Percentiles rank a stretch among this genome's conserved stretches.
phyloP scores from a whole-genome alignment of 2,329 filamentous ascomycete species.

The Zelopaecilomyces penicillatus region DNA sequence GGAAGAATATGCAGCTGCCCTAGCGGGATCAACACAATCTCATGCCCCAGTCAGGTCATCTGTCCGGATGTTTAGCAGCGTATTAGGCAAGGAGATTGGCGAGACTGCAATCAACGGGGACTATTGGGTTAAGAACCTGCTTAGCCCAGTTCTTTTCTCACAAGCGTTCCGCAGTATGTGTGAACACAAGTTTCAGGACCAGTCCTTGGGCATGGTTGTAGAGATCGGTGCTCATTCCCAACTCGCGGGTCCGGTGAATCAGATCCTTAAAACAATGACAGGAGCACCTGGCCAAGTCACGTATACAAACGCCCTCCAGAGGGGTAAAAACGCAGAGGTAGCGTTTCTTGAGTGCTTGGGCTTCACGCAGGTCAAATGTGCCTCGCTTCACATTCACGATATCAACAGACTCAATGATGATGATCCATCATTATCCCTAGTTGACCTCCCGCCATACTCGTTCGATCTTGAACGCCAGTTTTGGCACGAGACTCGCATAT shows the following conservation, averaged over 20 bases:
- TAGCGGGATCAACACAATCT: conserved; percentile 1
- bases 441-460: background rate
- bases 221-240: background rate
- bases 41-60: background rate
- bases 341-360: background rate
- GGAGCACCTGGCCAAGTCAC: background rate
- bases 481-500: conserved; percentile 16
- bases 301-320: background rate
- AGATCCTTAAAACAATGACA: background rate
- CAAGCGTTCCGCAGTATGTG: background rate
- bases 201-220: background rate
- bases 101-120: background rate
- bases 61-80: background rate
- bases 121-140: conserved; percentile 1
- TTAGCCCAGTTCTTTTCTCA: background rate
- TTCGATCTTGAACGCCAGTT: conserved; percentile 4
- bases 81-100: background rate
- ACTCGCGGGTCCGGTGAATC: background rate
- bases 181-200: background rate
- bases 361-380: background rate
- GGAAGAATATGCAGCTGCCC: conserved; percentile 2
- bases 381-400: conserved; percentile 13
- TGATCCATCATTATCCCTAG: too few relatives aligned
- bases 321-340: background rate
- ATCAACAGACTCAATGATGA: background rate